Conservation (phyloP, 1,284 basidiomycete genomes). For the Tetrapyrgos nigripes region DNA sequence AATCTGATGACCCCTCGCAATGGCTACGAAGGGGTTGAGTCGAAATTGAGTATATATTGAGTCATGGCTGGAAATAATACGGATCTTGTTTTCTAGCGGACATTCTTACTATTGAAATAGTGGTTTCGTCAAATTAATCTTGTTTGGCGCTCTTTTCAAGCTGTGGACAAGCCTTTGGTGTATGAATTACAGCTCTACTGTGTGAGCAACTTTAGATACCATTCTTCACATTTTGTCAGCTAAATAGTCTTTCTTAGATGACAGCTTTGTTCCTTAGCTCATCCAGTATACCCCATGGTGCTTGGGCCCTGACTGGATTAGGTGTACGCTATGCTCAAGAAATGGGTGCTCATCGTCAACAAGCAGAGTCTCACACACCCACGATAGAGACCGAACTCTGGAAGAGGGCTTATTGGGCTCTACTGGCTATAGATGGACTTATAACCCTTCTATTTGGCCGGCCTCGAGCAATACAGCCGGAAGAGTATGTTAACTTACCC, state of each 20-base stretch:
- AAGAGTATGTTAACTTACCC: conserved; percentile 16
- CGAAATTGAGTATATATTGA: too few species aligned
- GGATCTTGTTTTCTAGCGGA: not conserved
- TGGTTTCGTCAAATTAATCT: conserved; percentile 46
- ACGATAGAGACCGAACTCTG: conserved; percentile 51
- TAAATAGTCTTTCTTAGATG: too few species aligned
- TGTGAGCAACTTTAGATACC: conserved; percentile 3
- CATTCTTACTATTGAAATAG: not conserved
- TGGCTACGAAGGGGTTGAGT: conserved; percentile 31
- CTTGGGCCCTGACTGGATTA: conserved; percentile 50
- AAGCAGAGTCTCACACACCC: conserved; percentile 6
- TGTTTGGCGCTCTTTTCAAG: conserved; percentile 42
- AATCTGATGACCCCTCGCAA: conserved; percentile 50
- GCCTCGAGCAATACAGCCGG: conserved; percentile 50
- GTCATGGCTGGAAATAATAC: conserved; percentile 48
- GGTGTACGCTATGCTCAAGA: conserved; percentile 49
- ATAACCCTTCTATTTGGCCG: conserved; percentile 53
- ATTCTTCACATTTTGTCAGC: not conserved
- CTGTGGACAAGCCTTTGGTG: conserved; percentile 45
- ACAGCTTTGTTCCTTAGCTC: conserved; percentile 3
- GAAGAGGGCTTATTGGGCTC: conserved; percentile 57
- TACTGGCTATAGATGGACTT: conserved; percentile 40
- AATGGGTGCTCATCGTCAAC: conserved; percentile 35
- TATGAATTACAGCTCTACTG: conserved; percentile 49
- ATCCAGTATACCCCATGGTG: conserved; percentile 39